Conservation (phyloP, 2,329 filamentous ascomycete species). For the Sporothrix euskadiensis region DNA sequence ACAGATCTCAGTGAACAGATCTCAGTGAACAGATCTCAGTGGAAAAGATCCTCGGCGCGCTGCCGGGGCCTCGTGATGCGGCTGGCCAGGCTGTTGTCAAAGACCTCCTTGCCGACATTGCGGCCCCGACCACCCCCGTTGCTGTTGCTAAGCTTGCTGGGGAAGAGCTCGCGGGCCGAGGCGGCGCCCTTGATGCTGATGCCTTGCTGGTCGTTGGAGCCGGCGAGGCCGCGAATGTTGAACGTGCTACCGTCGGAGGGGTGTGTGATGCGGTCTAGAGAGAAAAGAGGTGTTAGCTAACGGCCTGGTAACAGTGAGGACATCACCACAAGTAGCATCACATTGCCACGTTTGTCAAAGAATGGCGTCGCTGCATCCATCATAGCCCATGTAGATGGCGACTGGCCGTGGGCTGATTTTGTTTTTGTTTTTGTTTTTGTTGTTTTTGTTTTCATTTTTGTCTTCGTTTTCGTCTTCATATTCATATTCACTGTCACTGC, state of each 20-base stretch:
- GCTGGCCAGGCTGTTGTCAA: constrained; percentile 60
- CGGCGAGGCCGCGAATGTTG: constrained; percentile 61
- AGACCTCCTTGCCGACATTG: constrained; percentile 70
- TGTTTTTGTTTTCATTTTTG: neutral
- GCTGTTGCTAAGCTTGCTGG: constrained; percentile 55
- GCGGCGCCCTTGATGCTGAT: constrained; percentile 67
- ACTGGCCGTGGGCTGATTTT: neutral
- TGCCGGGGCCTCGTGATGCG: constrained; percentile 58
- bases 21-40: too few relatives aligned
- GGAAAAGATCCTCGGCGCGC: constrained; percentile 72
- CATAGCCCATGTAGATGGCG: neutral
- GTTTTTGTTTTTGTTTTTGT: neutral
- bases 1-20: too few relatives aligned
- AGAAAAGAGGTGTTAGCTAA: neutral
- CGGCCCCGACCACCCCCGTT: neutral
- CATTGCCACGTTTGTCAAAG: neutral
- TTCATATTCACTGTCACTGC: constrained; percentile 9
- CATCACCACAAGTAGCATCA: neutral
- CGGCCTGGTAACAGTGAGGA: neutral
- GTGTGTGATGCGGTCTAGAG: constrained; percentile 41
- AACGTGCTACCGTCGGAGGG: constrained; percentile 39
- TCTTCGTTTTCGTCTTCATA: neutral
- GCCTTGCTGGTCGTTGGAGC: constrained; percentile 42
- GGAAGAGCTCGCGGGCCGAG: constrained; percentile 67
- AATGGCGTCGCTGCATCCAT: neutral